phyloP scores from a whole-genome alignment of 2,329 filamentous ascomycete species.

The Didymella exigua region DNA sequence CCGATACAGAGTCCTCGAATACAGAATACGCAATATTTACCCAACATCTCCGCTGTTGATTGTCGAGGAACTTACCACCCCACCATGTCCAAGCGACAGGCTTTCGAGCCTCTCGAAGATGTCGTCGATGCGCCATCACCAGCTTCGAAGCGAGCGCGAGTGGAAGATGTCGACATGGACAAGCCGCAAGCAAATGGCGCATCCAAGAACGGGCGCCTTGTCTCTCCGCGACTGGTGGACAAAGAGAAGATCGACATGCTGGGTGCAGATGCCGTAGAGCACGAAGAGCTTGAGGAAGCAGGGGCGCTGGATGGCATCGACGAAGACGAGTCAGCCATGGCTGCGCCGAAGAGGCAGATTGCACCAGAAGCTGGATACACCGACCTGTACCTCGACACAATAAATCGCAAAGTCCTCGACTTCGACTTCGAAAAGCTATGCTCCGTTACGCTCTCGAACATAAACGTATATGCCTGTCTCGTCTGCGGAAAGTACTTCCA shows the following conservation, averaged over 20 bases:
- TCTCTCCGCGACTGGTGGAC: constrained; percentile 35
- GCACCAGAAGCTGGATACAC: constrained; percentile 87
- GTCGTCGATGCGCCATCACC: constrained; percentile 51
- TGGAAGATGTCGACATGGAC: constrained; percentile 52
- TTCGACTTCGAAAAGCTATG: constrained; percentile 99
- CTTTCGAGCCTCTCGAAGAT: constrained; percentile 53
- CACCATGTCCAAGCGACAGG: constrained; percentile 55
- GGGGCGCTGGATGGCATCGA: constrained; percentile 38
- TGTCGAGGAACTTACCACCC: background rate
- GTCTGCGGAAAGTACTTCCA: constrained; percentile 99
- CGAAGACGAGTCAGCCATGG: constrained; percentile 48
- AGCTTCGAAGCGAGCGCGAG: constrained; percentile 54
- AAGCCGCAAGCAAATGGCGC: constrained; percentile 31
- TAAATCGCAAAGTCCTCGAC: constrained; percentile 89
- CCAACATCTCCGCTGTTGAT: background rate
- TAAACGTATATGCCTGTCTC: constrained; percentile 97
- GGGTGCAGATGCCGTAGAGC: constrained; percentile 44
- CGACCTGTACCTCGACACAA: constrained; percentile 96
- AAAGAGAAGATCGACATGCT: constrained; percentile 40
- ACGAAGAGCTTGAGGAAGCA: constrained; percentile 47
- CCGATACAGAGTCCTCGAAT: background rate
- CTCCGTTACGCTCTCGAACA: constrained; percentile 93
- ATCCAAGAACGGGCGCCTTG: constrained; percentile 37
- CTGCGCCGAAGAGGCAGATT: constrained; percentile 68
- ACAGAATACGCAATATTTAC: no score